Conservation (phyloP, 2,329 filamentous ascomycete species). For the Sclerotinia borealis region DNA sequence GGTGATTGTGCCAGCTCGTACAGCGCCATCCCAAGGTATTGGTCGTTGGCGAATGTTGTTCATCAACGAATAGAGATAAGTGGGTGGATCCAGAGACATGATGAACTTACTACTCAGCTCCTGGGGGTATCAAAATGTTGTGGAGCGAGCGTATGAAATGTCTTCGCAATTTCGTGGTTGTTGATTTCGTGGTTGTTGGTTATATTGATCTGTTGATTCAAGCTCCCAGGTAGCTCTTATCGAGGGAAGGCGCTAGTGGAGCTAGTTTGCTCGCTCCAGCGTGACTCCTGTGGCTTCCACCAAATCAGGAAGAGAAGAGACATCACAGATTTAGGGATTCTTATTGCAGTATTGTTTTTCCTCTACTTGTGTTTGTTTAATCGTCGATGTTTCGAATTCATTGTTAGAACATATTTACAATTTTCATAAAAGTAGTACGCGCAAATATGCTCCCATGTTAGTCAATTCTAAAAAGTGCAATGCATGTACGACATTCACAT, state of each 20-base stretch:
- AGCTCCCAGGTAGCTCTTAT: constrained; percentile 15
- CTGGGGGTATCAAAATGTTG: constrained; percentile 11
- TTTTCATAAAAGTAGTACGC: not conserved
- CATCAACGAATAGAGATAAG: constrained; percentile 81
- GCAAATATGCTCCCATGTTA: not conserved
- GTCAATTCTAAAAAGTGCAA: not conserved
- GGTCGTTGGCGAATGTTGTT: constrained; percentile 95
- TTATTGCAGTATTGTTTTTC: not conserved
- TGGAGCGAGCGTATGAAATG: constrained; percentile 8
- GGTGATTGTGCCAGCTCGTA: constrained; percentile 86
- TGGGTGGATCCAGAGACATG: constrained; percentile 90
- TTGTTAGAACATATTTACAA: not conserved
- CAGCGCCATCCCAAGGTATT: constrained; percentile 96
- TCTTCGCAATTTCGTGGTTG: not conserved
- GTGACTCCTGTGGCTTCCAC: not conserved
- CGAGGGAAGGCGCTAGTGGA: constrained; percentile 12
- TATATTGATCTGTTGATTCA: constrained; percentile 10
- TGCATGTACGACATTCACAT: not conserved
- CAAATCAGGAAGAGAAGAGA: not conserved
- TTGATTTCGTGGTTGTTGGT: not conserved
- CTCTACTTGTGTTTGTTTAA: not conserved
- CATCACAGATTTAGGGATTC: not conserved
- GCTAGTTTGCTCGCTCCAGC: constrained; percentile 6
- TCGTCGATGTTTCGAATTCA: not conserved
- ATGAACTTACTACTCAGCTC: constrained; percentile 14